These are phyloP conservation scores for Penium margaritaceum DNA, from an alignment of 139 green algal species.

Conservation along the genomic window DNA sequence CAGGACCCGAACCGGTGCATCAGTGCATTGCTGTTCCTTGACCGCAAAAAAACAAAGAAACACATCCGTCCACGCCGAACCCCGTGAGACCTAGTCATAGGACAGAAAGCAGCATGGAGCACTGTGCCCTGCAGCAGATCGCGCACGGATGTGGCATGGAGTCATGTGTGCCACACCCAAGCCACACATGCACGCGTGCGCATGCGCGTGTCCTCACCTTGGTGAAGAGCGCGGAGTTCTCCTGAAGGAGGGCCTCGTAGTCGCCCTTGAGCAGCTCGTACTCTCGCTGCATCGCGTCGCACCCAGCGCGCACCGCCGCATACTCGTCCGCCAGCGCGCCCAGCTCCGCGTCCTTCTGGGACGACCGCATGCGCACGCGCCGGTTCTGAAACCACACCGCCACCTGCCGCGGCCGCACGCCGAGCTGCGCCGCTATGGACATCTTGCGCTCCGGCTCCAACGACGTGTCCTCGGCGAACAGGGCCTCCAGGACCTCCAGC, in stretches of 20 bases:
- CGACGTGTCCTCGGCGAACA: constrained; percentile 34
- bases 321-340: constrained; percentile 22
- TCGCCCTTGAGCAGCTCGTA: constrained; percentile 25
- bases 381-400: constrained; percentile 46
- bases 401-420: constrained; percentile 39
- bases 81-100: too few species aligned
- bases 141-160: too few species aligned
- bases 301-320: constrained; percentile 21
- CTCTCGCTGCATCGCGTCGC: constrained; percentile 18
- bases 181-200: too few species aligned
- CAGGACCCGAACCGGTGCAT: too few species aligned
- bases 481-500: constrained; percentile 17
- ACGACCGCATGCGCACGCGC: constrained; percentile 24
- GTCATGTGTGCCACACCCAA: too few species aligned
- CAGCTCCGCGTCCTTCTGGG: constrained; percentile 34
- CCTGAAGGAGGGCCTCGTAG: constrained; percentile 18
- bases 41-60: too few species aligned
- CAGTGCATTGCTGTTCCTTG: too few species aligned
- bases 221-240: constrained; percentile 13
- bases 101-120: too few species aligned
- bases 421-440: constrained; percentile 19
- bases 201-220: too few species aligned
- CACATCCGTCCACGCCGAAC: too few species aligned
- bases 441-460: constrained; percentile 33
- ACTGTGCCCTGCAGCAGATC: too few species aligned